A percentile compares a stretch with the other conserved stretches of the same genome.
Conservation (phyloP, 2,329 filamentous ascomycete species). For the Diaporthe sp. region DNA sequence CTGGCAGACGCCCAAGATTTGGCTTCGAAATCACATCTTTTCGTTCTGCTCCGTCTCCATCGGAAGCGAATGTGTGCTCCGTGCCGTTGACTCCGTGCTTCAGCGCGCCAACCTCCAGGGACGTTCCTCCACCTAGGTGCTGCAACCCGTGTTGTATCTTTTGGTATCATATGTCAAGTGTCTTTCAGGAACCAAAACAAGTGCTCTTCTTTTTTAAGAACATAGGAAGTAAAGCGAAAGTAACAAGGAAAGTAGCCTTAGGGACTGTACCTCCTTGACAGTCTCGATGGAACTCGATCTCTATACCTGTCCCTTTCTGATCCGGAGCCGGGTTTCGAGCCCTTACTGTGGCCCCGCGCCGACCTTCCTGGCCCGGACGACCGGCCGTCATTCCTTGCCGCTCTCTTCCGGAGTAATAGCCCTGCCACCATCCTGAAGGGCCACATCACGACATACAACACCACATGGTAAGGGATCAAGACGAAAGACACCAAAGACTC, state of each 20-base stretch:
- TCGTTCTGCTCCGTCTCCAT: background rate
- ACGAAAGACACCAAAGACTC: slow-evolving; percentile 53
- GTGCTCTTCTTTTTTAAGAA: background rate
- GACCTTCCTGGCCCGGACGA: slow-evolving; percentile 43
- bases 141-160: background rate
- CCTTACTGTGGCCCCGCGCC: slow-evolving; percentile 44
- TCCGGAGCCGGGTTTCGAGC: slow-evolving; percentile 47
- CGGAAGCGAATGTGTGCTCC: background rate
- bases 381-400: slow-evolving; percentile 48
- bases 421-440: slow-evolving; percentile 58
- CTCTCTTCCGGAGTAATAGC: slow-evolving; percentile 51
- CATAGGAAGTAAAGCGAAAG: background rate
- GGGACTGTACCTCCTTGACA: slow-evolving; percentile 42
- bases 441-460: slow-evolving; percentile 57
- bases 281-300: slow-evolving; percentile 43
- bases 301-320: slow-evolving; percentile 52
- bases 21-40: background rate
- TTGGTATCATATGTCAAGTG: slow-evolving; percentile 28
- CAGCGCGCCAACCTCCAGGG: background rate
- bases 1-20: background rate
- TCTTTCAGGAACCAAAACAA: background rate
- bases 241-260: slow-evolving; percentile 8
- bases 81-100: slow-evolving; percentile 11
- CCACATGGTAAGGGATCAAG: slow-evolving; percentile 59
- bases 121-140: background rate